Conservation (phyloP, 495 filamentous ascomycete genomes). For the Xeromyces bisporus region DNA sequence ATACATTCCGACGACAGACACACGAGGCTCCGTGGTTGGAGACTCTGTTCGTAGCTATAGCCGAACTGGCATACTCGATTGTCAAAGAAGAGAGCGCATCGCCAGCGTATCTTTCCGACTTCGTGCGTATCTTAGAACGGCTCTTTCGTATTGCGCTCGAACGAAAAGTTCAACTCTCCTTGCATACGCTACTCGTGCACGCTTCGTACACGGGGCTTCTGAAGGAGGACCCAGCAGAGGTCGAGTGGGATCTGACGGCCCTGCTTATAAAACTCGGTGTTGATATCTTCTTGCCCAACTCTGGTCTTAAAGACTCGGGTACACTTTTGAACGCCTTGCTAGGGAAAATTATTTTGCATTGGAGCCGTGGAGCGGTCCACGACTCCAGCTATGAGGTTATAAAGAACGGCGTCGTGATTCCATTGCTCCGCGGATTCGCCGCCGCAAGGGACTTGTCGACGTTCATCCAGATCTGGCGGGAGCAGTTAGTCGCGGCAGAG, state of each 20-base stretch:
- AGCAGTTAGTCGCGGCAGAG: conserved; percentile 36
- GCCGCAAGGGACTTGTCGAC: conserved; percentile 45
- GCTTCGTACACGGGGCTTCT: conserved; percentile 27
- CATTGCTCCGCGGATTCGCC: conserved; percentile 45
- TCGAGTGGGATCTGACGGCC: conserved; percentile 45
- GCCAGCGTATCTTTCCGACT: conserved; percentile 14
- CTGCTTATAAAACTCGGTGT: conserved; percentile 46
- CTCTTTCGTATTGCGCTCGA: conserved; percentile 28
- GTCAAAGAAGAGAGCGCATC: conserved; percentile 17
- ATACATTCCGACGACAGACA: conserved; percentile 35
- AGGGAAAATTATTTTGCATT: conserved; percentile 22
- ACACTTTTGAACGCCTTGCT: conserved; percentile 27
- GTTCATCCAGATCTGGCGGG: conserved; percentile 52
- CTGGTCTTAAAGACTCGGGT: conserved; percentile 22
- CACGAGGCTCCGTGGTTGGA: conserved; percentile 51
- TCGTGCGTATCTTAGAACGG: conserved; percentile 21
- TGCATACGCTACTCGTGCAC: conserved; percentile 30
- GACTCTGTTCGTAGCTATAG: conserved; percentile 40
- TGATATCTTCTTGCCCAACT: conserved; percentile 49
- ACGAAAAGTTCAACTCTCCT: conserved; percentile 24
- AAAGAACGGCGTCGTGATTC: conserved; percentile 30
- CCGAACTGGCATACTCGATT: conserved; percentile 26
- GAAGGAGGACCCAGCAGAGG: conserved; percentile 17
- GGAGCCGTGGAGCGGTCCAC: conserved; percentile 9
- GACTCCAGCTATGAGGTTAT: conserved; percentile 14